phyloP scores from a whole-genome alignment of 352 stramenopile genomes.

The Phytopythium cucurbitacearum region DNA sequence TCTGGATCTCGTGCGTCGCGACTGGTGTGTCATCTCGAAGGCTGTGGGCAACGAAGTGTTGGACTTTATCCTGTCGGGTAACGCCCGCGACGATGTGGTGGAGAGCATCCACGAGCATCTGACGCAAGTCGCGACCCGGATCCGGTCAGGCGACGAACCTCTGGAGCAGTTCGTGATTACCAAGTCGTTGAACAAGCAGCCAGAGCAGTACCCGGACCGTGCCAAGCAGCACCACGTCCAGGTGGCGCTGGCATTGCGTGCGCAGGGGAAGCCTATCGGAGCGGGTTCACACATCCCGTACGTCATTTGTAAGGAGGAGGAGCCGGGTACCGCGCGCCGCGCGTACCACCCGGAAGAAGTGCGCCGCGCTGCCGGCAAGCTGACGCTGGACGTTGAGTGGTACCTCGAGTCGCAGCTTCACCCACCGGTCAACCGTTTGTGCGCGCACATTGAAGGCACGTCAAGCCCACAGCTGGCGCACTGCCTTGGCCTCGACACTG shows the following conservation, averaged over 20 bases:
- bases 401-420: slow-evolving; percentile 97
- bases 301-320: slow-evolving; percentile 92
- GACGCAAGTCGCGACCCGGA: slow-evolving; percentile 87
- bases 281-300: slow-evolving; percentile 99
- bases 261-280: slow-evolving; percentile 94
- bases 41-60: slow-evolving; percentile 95
- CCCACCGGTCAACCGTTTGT: slow-evolving; percentile 96
- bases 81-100: slow-evolving; percentile 93
- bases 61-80: slow-evolving; percentile 96
- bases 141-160: slow-evolving; percentile 92
- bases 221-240: slow-evolving; percentile 97
- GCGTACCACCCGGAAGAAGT: slow-evolving; percentile 89
- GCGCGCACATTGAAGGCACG: slow-evolving; percentile 98
- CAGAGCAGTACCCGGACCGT: slow-evolving; percentile 96
- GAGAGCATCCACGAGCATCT: slow-evolving; percentile 97
- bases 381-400: slow-evolving; percentile 95
- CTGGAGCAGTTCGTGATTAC: slow-evolving; percentile 99
- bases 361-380: slow-evolving; percentile 59
- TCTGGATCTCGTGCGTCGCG: slow-evolving; percentile 96
- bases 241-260: slow-evolving; percentile 95
- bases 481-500: slow-evolving; percentile 95
- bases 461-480: slow-evolving; percentile 92
- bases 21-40: slow-evolving; percentile 99
- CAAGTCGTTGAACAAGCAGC: slow-evolving; percentile 99
- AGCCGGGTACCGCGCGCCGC: slow-evolving; percentile 60